Evolutionary conservation across 2,329 filamentous ascomycete species (phyloP).

Genomic region (Cryphonectria carpinicola): DNA sequence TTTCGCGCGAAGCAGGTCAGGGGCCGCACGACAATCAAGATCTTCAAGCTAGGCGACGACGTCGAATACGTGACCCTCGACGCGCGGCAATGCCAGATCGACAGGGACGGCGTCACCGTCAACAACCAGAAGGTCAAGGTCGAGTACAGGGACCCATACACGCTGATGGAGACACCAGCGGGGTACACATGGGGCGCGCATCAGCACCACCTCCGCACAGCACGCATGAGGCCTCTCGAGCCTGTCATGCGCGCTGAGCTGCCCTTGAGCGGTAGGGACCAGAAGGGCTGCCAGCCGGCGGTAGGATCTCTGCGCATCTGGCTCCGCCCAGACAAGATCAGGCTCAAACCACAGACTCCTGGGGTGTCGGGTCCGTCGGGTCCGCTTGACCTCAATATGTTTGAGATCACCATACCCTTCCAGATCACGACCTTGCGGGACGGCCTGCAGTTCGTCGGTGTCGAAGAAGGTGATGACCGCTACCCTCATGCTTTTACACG

Average conservation of each 20-base stretch:
- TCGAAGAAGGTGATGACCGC: slow-evolving; percentile 75
- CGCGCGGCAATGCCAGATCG: slow-evolving; percentile 65
- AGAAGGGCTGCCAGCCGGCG: slow-evolving; percentile 58
- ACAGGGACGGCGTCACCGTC: slow-evolving; percentile 57
- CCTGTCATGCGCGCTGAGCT: slow-evolving; percentile 57
- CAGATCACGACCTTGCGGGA: slow-evolving; percentile 75
- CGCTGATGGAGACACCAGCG: slow-evolving; percentile 62
- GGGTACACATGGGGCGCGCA: slow-evolving; percentile 67
- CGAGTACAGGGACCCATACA: slow-evolving; percentile 68
- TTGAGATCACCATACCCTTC: slow-evolving; percentile 71
- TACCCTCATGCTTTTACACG: slow-evolving; percentile 93
- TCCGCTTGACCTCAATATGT: slow-evolving; percentile 29
- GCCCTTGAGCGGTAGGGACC: slow-evolving; percentile 58
- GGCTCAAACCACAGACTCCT: slow-evolving; percentile 34
- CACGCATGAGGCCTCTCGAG: slow-evolving; percentile 62
- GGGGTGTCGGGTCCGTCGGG: slow-evolving; percentile 19
- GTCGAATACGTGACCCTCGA: slow-evolving; percentile 63
- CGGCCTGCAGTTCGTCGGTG: slow-evolving; percentile 88
- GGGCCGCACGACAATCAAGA: slow-evolving; percentile 80
- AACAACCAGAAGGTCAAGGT: slow-evolving; percentile 49
- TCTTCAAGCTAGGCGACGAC: slow-evolving; percentile 64
- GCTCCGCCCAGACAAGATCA: slow-evolving; percentile 41
- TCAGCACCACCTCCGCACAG: slow-evolving; percentile 75
- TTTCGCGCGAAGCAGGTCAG: slow-evolving; percentile 75
- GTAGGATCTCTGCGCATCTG: slow-evolving; percentile 54